These are phyloP conservation scores for Leccinum aurantiacum DNA, from an alignment of 768 basidiomycete genomes.

Conservation along the genomic window DNA sequence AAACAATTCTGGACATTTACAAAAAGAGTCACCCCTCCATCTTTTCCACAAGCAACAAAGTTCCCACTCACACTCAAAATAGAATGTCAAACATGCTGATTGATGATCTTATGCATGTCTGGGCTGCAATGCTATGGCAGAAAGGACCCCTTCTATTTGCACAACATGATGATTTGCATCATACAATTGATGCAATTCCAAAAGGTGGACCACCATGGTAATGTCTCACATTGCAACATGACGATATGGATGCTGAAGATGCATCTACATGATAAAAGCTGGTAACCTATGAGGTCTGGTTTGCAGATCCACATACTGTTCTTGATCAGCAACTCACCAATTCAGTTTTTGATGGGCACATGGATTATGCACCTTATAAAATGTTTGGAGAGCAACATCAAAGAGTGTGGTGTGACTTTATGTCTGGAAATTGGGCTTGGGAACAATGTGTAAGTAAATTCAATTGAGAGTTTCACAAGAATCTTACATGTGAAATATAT, in stretches of 20 bases:
- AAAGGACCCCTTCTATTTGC: background rate
- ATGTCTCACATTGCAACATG: background rate
- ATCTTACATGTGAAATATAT: background rate
- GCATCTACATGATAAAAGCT: background rate
- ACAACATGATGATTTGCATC: background rate
- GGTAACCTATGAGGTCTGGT: background rate
- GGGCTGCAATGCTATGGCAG: too few species aligned
- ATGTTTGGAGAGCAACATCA: background rate
- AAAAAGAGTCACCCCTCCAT: too few species aligned
- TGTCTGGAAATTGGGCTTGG: background rate
- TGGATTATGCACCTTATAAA: background rate
- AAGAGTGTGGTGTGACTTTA: background rate
- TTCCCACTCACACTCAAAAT: too few species aligned
- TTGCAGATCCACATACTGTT: background rate
- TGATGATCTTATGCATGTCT: too few species aligned
- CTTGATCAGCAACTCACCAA: background rate
- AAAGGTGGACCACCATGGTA: background rate
- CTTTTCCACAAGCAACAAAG: too few species aligned
- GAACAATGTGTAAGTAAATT: background rate
- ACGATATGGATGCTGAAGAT: background rate
- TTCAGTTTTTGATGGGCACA: background rate
- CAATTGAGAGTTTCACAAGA: background rate
- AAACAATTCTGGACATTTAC: too few species aligned
- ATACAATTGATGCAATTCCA: background rate
- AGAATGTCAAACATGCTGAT: too few species aligned